Evolutionary conservation across 2,329 filamentous ascomycete species (phyloP).

Genomic region (Claviceps africana): DNA sequence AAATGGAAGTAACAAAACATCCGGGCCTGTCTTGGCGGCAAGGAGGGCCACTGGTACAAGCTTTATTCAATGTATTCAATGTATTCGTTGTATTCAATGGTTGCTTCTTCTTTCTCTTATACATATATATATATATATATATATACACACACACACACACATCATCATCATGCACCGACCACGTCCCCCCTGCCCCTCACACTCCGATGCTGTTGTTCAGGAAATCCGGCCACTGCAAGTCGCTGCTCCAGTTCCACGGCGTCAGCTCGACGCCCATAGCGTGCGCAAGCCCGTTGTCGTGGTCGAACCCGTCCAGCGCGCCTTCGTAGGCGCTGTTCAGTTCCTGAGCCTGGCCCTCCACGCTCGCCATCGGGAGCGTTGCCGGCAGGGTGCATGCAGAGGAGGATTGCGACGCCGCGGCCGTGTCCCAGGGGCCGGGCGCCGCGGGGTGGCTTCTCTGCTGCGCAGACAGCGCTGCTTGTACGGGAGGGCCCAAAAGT

Average conservation of each 20-base stretch:
- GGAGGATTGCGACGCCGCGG: neutral
- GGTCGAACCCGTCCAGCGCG: constrained; percentile 30
- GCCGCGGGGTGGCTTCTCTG: neutral
- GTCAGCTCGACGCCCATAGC: constrained; percentile 28
- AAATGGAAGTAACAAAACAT: no score
- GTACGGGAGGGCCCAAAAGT: neutral
- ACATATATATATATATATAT: no score
- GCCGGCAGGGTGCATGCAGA: neutral
- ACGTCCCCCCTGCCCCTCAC: constrained; percentile 8
- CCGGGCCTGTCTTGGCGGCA: no score
- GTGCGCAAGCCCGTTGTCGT: constrained; percentile 28
- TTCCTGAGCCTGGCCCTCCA: constrained; percentile 16
- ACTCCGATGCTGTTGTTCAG: constrained; percentile 17
- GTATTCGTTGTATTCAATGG: no score
- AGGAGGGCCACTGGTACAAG: no score
- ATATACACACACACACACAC: no score
- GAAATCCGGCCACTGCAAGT: constrained; percentile 20
- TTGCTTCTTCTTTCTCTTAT: no score
- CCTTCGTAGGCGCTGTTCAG: constrained; percentile 38
- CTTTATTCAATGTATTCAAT: no score
- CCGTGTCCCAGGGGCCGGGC: neutral
- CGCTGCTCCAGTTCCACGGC: constrained; percentile 20
- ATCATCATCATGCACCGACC: no score
- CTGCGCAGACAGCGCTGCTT: neutral
- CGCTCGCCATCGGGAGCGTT: neutral